Percentiles rank a stretch among this genome's conserved stretches.
Evolutionary conservation across 2,329 filamentous ascomycete genomes (phyloP).

Genomic region (Paracorniculantispora psalliotae): DNA sequence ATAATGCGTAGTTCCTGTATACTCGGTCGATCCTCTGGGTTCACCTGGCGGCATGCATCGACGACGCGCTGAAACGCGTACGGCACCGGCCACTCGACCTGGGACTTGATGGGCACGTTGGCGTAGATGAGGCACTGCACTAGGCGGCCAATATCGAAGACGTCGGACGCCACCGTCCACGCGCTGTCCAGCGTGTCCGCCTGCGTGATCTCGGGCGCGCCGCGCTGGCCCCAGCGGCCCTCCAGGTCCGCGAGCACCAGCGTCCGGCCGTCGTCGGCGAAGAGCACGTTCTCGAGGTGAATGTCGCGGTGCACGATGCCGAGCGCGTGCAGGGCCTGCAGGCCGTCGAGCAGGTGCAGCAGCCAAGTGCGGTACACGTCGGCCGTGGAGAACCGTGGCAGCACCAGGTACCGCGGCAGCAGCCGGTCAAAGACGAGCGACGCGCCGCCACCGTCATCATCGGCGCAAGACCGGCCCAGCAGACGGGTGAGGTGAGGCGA

Average conservation of each 20-base stretch:
- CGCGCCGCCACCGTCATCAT: no score
- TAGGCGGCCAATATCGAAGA: constrained; percentile 23
- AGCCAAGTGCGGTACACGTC: constrained; percentile 21
- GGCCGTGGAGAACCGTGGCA: constrained; percentile 12
- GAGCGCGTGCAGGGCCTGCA: constrained; percentile 21
- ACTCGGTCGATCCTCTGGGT: no score
- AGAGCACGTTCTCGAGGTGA: constrained; percentile 22
- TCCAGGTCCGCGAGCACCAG: constrained; percentile 25
- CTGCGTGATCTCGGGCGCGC: constrained; percentile 21
- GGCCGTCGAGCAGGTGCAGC: constrained; percentile 20
- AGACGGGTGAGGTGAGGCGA: background rate
- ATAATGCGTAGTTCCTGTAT: no score
- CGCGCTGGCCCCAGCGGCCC: constrained; percentile 23
- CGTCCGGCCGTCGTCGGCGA: constrained; percentile 17
- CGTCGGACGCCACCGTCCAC: constrained; percentile 20
- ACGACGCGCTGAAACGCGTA: constrained; percentile 13
- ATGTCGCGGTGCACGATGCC: constrained; percentile 25
- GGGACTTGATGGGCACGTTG: constrained; percentile 21
- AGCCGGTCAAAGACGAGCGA: background rate
- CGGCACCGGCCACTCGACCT: constrained; percentile 25
- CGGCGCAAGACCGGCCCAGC: background rate
- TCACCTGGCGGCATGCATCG: constrained; percentile 18
- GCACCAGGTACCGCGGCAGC: background rate
- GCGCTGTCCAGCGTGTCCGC: constrained; percentile 7
- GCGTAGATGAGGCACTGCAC: constrained; percentile 25